Evolutionary conservation across 2,329 filamentous ascomycete genomes (phyloP).

Genomic region (Penicillium sp.): DNA sequence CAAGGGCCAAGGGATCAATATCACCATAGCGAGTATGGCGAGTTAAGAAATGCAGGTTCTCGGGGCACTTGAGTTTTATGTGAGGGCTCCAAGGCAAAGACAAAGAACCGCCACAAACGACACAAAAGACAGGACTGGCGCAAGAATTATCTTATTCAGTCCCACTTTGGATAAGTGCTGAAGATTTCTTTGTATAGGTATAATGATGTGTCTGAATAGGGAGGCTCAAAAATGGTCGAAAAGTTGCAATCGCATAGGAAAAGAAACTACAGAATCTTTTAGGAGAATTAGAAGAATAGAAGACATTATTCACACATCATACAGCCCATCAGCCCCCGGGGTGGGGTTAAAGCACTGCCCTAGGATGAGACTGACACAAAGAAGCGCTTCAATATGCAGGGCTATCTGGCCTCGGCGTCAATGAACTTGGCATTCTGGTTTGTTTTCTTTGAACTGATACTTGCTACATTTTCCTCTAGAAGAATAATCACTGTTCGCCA

Average conservation of each 20-base stretch:
- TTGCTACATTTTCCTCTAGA: background rate
- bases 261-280: background rate
- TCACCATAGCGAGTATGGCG: background rate
- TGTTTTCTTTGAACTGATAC: background rate
- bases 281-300: background rate
- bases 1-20: background rate
- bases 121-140: background rate
- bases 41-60: background rate
- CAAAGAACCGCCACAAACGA: background rate
- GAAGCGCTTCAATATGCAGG: slow-evolving; percentile 2
- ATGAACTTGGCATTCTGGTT: background rate
- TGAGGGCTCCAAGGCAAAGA: background rate
- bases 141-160: background rate
- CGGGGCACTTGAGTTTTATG: slow-evolving; percentile 6
- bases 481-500: background rate
- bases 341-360: slow-evolving; percentile 7
- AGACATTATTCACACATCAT: background rate
- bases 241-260: background rate
- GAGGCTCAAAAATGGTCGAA: background rate
- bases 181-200: background rate
- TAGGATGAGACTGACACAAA: slow-evolving; percentile 7
- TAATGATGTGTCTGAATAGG: background rate
- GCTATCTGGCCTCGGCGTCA: background rate
- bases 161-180: background rate
- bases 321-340: background rate